Percentiles rank a stretch among this genome's conserved stretches.
phyloP scores from a whole-genome alignment of 306 rosid species.

The Prinsepia uniflora region DNA sequence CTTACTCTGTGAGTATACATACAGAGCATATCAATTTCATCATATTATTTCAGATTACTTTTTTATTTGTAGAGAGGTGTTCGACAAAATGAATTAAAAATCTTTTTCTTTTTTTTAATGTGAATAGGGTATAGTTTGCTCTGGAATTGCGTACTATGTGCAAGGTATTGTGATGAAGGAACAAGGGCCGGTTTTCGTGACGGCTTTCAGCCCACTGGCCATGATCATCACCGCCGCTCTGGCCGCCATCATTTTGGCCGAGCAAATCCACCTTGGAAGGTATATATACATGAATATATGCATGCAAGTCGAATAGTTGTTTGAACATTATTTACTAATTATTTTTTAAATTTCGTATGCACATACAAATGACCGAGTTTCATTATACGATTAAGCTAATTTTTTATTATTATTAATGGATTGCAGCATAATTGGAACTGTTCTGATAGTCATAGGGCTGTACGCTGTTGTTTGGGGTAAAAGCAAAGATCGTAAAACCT shows the following conservation, averaged over 20 bases:
- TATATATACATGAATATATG: constrained; percentile 7
- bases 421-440: constrained; percentile 71
- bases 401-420: not conserved
- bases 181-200: constrained; percentile 92
- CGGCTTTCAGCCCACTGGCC: constrained; percentile 86
- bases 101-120: not conserved
- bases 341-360: too few relatives aligned
- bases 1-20: constrained; percentile 67
- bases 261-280: constrained; percentile 85
- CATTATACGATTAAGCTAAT: too few relatives aligned
- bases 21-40: not conserved
- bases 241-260: constrained; percentile 72
- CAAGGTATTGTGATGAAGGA: constrained; percentile 80
- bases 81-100: constrained; percentile 3
- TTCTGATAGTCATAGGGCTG: constrained; percentile 74
- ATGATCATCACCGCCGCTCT: constrained; percentile 92
- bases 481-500: constrained; percentile 55
- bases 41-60: not conserved
- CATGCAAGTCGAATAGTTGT: not conserved
- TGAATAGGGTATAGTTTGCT: constrained; percentile 77
- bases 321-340: too few relatives aligned
- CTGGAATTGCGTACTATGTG: constrained; percentile 88
- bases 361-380: too few relatives aligned
- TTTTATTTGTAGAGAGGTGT: not conserved
- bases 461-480: constrained; percentile 97